Evolutionary conservation across 352 stramenopile species (phyloP), one percentile per base, ranked within the genome.

Genomic region (Phytophthora pisi): DNA sequence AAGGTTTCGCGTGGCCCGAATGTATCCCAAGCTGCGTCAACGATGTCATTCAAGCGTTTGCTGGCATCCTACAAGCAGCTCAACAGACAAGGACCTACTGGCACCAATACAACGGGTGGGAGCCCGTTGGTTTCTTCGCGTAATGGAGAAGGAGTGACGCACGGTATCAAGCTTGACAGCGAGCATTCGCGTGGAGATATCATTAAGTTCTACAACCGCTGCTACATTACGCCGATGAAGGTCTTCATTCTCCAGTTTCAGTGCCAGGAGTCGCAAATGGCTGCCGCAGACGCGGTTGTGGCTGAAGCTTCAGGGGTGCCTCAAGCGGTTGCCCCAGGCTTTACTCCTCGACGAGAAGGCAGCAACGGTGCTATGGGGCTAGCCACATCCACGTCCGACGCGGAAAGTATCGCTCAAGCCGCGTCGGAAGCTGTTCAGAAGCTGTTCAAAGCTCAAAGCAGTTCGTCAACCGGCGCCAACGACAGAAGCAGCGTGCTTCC

Each of bases 131-230:
- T 79, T 38, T 59, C 83, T 2, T 62, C 74, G 4, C 74, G 82
- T 0, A 84, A 72, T 49, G 77, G 72, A 16, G 80, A 88, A 52
- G 82, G 89, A 34, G 70, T 93, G n/a, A 92, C 92, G 10, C 78
- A 87, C n/a, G 81, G 83, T 26, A 93, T 96, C 61, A 87, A 88
- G 53, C 66, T 95, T 6, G 85, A 94, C 36, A 68, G 78, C 40
- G 51, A 75, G 18, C 72, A 84, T 42, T 77, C 75, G 5, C 75
- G 75, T n/a, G 88, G 88, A 31, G 86, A 96, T 56, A 92, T 96
- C 60, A 95, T 96, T 74, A 95, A 93, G 74, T 96, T 95, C 54
- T 96, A 96, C 77, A 96, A 95, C 57, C 75, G 84, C 10, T 93
- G 84, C 67, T 95, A 84, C 61, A 91, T 95, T 61, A 76, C 84